Evolutionary conservation across 495 filamentous ascomycete genomes (phyloP).

Genomic region (Darksidea phi): DNA sequence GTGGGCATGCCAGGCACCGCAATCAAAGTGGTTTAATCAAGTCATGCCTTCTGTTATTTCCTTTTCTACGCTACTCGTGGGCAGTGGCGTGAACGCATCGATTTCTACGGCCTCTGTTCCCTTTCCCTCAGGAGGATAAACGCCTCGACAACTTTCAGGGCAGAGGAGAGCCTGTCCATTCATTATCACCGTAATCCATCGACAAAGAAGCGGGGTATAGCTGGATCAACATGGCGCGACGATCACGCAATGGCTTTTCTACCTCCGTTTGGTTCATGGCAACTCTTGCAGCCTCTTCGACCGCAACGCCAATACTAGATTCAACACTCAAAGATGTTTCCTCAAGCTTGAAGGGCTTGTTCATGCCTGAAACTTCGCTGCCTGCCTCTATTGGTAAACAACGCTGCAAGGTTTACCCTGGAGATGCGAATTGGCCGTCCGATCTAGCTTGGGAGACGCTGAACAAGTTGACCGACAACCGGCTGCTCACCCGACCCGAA

Average conservation of each 20-base stretch:
- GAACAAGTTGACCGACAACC: conserved; percentile 22
- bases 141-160: too few relatives aligned
- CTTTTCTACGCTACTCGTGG: too few relatives aligned
- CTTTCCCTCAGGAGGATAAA: too few relatives aligned
- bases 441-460: conserved; percentile 24
- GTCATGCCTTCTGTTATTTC: too few relatives aligned
- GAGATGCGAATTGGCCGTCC: conserved; percentile 27
- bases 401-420: conserved; percentile 30
- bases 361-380: background rate
- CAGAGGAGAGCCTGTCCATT: too few relatives aligned
- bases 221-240: conserved; percentile 7
- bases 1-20: too few relatives aligned
- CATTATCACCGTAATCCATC: too few relatives aligned
- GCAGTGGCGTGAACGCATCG: too few relatives aligned
- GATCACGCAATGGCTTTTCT: background rate
- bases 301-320: conserved; percentile 13
- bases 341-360: background rate
- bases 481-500: conserved; percentile 13
- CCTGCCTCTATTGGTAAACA: background rate
- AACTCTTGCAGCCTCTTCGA: conserved; percentile 2
- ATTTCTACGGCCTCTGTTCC: too few relatives aligned
- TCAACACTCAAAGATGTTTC: conserved; percentile 11
- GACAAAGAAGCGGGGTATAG: too few relatives aligned
- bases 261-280: conserved; percentile 9
- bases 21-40: too few relatives aligned